Evolutionary conservation across 2,329 filamentous ascomycete species (phyloP), one percentile per base, ranked within the genome.

Genomic region (Paradendryphiella salina): DNA sequence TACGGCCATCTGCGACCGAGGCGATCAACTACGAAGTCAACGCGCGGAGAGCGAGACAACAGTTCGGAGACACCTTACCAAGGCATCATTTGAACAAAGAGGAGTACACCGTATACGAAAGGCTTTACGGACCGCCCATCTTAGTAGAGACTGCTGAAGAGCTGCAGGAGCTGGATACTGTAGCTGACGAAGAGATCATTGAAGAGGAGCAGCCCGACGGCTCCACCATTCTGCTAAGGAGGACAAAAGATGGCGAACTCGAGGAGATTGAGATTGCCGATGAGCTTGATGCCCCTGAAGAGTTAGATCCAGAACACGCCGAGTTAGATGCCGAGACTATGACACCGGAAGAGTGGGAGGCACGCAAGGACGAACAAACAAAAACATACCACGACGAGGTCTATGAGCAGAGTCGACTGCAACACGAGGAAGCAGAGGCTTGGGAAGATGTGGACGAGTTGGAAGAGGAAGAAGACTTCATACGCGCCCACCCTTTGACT

Each of bases 1-100:
- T 26, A 32, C 40, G 55, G 8, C 31, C 54, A 4, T 49, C 62
- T 9, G 49, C 60, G n/a, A 49, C 47, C 11, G 62, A 70, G 42
- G 60, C 60, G 7, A 20, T 67, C n/a, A 66, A 53, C 4, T 76
- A 83, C 47, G 87, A 90, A 67, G 76, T 78, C 9, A 75, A 86
- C 6, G 90, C 90, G 26, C 83, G 88, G 48, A 79, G 84, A 60
- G 87, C 89, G 29, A 84, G 87, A 63, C 86, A 89, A 57, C 80
- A 83, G 7, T 95, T 90, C 70, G 87, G 90, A 54, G 86, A 94
- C 64, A 85, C 81, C 0, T 73, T 96, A 18, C 92, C 92, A 0
- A 82, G 84, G 26, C 85, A 81, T 28, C 84, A 89, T 61, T 73
- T 96, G 43, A 85, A 79, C 28, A 78, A 80, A 1, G 82, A 87